Conservation (phyloP, 2,329 filamentous ascomycete genomes). For the Botryotinia narcissicola region DNA sequence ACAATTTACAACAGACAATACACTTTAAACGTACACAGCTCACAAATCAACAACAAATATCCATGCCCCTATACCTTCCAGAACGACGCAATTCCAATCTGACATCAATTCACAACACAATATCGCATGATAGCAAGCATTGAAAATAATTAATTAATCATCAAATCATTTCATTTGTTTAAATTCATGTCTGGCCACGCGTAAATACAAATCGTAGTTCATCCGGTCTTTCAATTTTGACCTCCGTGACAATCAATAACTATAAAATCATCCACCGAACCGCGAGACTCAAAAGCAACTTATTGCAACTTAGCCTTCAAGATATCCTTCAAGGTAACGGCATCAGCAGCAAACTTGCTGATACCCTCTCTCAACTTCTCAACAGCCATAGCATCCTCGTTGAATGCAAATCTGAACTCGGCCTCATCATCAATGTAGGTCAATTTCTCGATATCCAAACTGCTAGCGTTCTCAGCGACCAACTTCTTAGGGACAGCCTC, state of each 20-base stretch:
- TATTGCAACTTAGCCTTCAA: slow-evolving; percentile 75
- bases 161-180: slow-evolving; percentile 11
- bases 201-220: not conserved
- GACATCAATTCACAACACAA: not conserved
- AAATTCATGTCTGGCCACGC: not conserved
- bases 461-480: slow-evolving; percentile 61
- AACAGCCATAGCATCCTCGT: slow-evolving; percentile 98
- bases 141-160: not conserved
- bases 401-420: slow-evolving; percentile 96
- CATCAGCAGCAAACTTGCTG: slow-evolving; percentile 98
- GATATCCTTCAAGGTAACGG: slow-evolving; percentile 88
- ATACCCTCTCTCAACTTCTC: slow-evolving; percentile 99
- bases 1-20: not conserved
- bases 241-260: slow-evolving; percentile 9
- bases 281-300: slow-evolving; percentile 10
- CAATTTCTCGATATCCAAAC: slow-evolving; percentile 81
- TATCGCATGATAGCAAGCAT: not conserved
- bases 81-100: not conserved
- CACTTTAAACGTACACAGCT: not conserved
- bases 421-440: slow-evolving; percentile 87
- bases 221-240: slow-evolving; percentile 12
- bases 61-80: not conserved
- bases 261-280: not conserved
- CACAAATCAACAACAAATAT: not conserved
- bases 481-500: slow-evolving; percentile 90